Evolutionary conservation across 108 stramenopile genomes (phyloP).

Genomic region (Schizochytrium sp.): DNA sequence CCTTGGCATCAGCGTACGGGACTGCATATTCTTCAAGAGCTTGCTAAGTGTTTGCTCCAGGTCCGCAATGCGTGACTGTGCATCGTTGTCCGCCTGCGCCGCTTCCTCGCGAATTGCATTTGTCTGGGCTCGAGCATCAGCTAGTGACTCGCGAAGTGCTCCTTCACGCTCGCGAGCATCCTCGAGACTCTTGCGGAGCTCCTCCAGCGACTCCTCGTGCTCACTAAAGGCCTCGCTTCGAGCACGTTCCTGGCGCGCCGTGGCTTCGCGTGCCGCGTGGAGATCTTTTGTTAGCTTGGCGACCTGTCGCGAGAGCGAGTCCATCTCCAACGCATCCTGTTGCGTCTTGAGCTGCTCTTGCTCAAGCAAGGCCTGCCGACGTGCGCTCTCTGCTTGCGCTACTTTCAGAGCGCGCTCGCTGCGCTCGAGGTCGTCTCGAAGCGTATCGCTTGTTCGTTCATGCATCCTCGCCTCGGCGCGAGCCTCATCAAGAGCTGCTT

Average conservation of each 20-base stretch:
- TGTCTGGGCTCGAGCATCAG: neutral
- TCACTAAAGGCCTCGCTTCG: neutral
- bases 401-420: neutral
- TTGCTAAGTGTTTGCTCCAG: neutral
- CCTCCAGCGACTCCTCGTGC: neutral
- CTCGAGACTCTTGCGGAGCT: neutral
- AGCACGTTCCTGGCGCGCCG: neutral
- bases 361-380: neutral
- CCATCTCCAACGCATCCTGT: neutral
- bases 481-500: neutral
- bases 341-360: neutral
- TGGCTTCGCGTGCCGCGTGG: neutral
- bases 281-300: neutral
- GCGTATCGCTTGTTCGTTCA: neutral
- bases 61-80: neutral
- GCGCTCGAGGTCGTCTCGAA: neutral
- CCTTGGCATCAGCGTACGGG: neutral
- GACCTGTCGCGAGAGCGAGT: neutral
- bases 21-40: neutral
- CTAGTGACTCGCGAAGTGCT: neutral
- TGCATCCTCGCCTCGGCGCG: neutral
- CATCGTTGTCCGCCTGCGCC: neutral
- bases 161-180: neutral
- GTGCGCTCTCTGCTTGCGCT: neutral
- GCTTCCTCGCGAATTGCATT: neutral